Evolutionary conservation across 2,329 filamentous ascomycete genomes (phyloP).

Genomic region (Ophiostoma piceae): DNA sequence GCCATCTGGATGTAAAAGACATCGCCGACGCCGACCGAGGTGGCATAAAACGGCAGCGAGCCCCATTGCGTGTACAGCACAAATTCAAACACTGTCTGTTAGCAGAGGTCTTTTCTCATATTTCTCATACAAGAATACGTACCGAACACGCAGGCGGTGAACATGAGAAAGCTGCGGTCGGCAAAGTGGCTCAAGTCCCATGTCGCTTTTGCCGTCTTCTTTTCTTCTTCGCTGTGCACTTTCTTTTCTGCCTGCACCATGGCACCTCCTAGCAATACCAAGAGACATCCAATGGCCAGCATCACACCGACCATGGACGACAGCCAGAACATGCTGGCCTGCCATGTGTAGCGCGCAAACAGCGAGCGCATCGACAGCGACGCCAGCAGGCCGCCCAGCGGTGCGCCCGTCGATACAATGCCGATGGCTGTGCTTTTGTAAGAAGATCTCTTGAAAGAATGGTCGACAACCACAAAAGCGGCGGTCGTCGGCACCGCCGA

Average conservation of each 20-base stretch:
- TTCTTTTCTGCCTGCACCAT: not conserved
- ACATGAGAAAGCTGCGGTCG: constrained; percentile 31
- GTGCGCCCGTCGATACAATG: constrained; percentile 26
- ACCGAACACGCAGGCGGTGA: constrained; percentile 32
- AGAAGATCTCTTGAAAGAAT: not conserved
- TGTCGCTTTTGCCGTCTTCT: not conserved
- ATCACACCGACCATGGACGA: constrained; percentile 28
- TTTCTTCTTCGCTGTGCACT: not conserved
- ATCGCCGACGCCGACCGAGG: constrained; percentile 28
- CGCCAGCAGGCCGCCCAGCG: constrained; percentile 34
- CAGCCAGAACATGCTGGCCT: constrained; percentile 28
- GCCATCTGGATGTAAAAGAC: constrained; percentile 33
- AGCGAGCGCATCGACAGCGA: constrained; percentile 31
- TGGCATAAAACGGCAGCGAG: constrained; percentile 32
- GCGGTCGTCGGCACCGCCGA: constrained; percentile 30
- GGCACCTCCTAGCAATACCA: constrained; percentile 15
- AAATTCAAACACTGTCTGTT: constrained; percentile 31
- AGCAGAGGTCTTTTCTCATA: not conserved
- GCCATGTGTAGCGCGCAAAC: constrained; percentile 30
- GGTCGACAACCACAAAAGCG: constrained; percentile 27
- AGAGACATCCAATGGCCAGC: constrained; percentile 25
- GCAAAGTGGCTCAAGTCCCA: constrained; percentile 26
- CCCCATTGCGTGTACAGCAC: constrained; percentile 34
- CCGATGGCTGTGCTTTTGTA: not conserved
- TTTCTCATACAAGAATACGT: constrained; percentile 14